A percentile compares a stretch with the other conserved stretches of the same genome.
phyloP scores from a whole-genome alignment of 352 stramenopile genomes.

The Pythium aquatile region DNA sequence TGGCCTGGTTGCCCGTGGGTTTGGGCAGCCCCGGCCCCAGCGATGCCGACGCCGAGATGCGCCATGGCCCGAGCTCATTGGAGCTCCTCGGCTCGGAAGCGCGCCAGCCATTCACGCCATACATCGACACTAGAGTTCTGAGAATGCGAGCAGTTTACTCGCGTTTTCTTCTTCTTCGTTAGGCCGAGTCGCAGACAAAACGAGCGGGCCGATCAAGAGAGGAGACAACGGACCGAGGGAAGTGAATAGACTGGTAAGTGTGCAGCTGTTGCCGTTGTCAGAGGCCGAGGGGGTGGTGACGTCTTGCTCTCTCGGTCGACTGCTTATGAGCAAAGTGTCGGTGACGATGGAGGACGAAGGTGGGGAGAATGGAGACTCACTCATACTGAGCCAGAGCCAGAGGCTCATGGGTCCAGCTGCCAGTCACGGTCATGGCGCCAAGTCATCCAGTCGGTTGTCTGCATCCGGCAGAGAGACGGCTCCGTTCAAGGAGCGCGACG shows the following conservation, averaged over 20 bases:
- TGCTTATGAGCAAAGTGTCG: background rate
- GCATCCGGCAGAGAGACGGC: background rate
- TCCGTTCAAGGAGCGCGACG: background rate
- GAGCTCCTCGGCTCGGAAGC: conserved; percentile 16
- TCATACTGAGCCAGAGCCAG: background rate
- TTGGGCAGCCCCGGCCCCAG: conserved; percentile 18
- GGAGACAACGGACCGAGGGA: no score
- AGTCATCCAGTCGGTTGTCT: background rate
- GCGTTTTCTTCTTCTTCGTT: no score
- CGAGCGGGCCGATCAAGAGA: no score
- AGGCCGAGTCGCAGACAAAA: no score
- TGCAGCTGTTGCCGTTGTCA: no score
- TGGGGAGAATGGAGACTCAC: no score
- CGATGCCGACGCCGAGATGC: conserved; percentile 22
- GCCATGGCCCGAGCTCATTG: conserved; percentile 17
- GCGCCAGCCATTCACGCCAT: conserved; percentile 45
- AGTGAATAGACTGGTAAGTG: no score
- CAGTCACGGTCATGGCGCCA: background rate
- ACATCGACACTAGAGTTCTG: conserved; percentile 29
- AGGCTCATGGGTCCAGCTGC: background rate
- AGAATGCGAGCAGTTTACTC: no score
- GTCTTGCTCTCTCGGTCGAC: no score
- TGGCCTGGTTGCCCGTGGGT: background rate
- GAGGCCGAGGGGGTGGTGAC: no score
- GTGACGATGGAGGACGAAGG: no score